These are phyloP conservation scores for Crucibulum cyathiforme DNA, from an alignment of 1,284 basidiomycete genomes.

Conservation along the genomic window DNA sequence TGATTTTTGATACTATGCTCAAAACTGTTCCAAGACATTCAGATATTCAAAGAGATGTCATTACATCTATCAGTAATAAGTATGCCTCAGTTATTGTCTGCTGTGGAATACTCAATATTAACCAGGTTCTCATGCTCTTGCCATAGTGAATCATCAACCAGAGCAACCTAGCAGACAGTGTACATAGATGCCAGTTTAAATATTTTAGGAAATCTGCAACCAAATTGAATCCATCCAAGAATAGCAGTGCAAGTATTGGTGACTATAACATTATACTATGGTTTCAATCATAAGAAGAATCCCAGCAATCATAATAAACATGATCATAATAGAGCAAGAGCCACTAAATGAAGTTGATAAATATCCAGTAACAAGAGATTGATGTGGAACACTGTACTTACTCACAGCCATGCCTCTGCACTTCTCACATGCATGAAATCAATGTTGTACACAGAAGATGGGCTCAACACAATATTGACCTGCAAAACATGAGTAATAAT, in stretches of 20 bases:
- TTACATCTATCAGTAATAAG: too few species aligned
- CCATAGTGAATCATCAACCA: constrained; percentile 44
- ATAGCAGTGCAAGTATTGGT: constrained; percentile 37
- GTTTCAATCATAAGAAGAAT: constrained; percentile 42
- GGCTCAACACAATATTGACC: constrained; percentile 40
- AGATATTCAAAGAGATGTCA: constrained; percentile 4
- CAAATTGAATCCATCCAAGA: constrained; percentile 34
- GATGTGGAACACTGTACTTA: constrained; percentile 27
- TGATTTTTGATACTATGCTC: too few species aligned
- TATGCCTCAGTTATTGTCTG: constrained; percentile 36
- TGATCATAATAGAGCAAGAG: constrained; percentile 33
- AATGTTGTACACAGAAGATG: constrained; percentile 42
- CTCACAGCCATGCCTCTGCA: constrained; percentile 42
- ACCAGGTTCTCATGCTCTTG: constrained; percentile 38
- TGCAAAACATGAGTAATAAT: constrained; percentile 6
- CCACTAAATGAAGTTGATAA: constrained; percentile 23
- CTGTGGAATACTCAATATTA: constrained; percentile 42
- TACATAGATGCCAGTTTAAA: constrained; percentile 3
- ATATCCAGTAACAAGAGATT: neutral
- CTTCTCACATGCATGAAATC: constrained; percentile 46
- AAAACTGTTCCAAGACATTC: too few species aligned
- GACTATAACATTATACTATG: constrained; percentile 34
- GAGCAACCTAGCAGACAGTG: constrained; percentile 36
- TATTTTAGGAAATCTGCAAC: constrained; percentile 11
- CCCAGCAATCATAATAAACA: constrained; percentile 36